Percentiles rank a stretch among this genome's conserved stretches.
phyloP scores from a whole-genome alignment of 331 rosid genomes.

The Pyrus hybrid region DNA sequence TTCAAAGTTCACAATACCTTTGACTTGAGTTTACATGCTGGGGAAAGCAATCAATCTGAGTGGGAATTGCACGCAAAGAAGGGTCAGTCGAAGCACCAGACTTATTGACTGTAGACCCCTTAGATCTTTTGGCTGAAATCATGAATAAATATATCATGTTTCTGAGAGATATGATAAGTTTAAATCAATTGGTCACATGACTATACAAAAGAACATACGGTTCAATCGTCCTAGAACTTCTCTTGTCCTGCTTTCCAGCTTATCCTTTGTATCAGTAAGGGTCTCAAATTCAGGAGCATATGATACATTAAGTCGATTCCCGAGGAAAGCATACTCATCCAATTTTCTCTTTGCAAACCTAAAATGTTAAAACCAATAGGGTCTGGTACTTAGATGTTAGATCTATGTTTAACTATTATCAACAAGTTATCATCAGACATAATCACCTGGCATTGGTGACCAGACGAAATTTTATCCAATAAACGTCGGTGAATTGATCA shows the following conservation, averaged over 20 bases:
- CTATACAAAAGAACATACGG: slow-evolving; percentile 29
- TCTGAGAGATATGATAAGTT: background rate
- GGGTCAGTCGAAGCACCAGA: slow-evolving; percentile 7
- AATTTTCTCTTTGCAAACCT: slow-evolving; percentile 90
- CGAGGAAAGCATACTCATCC: slow-evolving; percentile 75
- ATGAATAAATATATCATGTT: slow-evolving; percentile 3
- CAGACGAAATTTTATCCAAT: slow-evolving; percentile 66
- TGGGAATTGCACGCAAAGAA: slow-evolving; percentile 4
- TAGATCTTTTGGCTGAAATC: slow-evolving; percentile 52
- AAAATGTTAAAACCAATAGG: background rate
- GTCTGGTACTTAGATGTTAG: background rate
- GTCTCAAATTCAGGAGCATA: slow-evolving; percentile 86
- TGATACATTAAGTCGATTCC: slow-evolving; percentile 60
- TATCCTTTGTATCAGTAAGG: slow-evolving; percentile 59
- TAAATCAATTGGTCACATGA: background rate
- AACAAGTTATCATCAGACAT: background rate
- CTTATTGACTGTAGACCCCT: slow-evolving; percentile 32
- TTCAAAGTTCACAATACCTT: slow-evolving; percentile 24
- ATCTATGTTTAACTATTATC: background rate
- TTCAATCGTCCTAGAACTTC: slow-evolving; percentile 62
- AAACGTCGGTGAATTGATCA: slow-evolving; percentile 77
- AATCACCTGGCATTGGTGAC: slow-evolving; percentile 74
- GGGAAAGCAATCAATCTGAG: slow-evolving; percentile 15
- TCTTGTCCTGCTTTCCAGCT: slow-evolving; percentile 74
- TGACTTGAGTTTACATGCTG: slow-evolving; percentile 20